Base-by-base conservation (phyloP, 2,329 filamentous ascomycete species). In the Ophiosphaerella narmari region DNA sequence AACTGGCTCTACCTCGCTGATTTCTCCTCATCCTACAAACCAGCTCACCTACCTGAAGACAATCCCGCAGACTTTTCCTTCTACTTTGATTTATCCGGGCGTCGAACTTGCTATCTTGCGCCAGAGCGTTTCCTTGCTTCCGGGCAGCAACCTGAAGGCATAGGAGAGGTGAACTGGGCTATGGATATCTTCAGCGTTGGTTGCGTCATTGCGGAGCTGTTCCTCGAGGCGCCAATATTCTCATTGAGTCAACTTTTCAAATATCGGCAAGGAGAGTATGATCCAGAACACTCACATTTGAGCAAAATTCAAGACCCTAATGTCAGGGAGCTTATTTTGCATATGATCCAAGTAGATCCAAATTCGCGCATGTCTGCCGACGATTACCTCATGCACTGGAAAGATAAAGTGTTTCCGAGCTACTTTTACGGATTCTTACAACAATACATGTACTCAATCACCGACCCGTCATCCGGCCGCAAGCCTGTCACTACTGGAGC, bases 1-100 rank as follows among this genome's bases (percentile, higher is more conserved):
- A 97, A 97, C 76, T 99, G 95, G 94, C 82, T 99, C 2, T 99
- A 97, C 71, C 82, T 99, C 33, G 88, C 92, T n/a, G 94, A 99
- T 73, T 99, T 97, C 72, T 96, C 93, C 4, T 91, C 93, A 0
- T 88, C 90, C 0, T 97, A 96, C 78, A 99, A 99, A 69, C 94
- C 92, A 9, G 90, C 92, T 5, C 90, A 91, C 72, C 80, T 99
- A 2, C 94, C 94, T 2, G 93, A 97, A 72, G 92, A 99, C 66
- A 97, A 99, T 66, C 94, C 94, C 1, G 92, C 91, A 13, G 91
- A 97, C 65, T 99, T 97, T 67, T 96, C 92, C 1, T 97, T 97
- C 74, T 99, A 93, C 70, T 99, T 97, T 65, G 94, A 99, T 66
- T 91, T 90, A 0, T 96, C 92, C 4, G 91, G 91, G 6, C 84